Percentiles rank a stretch among this genome's conserved stretches.
Evolutionary conservation across 768 basidiomycete species (phyloP).

Genomic region (Calocera cornea): DNA sequence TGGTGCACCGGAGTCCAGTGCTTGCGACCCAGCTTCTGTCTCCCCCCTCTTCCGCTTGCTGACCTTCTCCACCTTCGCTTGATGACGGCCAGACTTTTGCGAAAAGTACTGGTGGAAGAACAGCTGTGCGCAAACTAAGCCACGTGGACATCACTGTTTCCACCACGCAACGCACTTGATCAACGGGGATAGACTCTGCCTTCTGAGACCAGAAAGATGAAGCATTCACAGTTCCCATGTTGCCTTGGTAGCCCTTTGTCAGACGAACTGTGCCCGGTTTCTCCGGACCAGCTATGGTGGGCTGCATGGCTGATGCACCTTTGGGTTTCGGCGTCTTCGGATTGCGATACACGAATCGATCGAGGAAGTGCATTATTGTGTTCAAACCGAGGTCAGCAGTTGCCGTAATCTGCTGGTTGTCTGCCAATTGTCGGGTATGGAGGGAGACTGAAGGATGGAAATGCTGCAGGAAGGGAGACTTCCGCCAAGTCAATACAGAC

Average conservation of each 20-base stretch:
- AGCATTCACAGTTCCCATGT: slow-evolving; percentile 50
- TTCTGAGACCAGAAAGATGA: slow-evolving; percentile 57
- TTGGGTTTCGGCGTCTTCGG: slow-evolving; percentile 61
- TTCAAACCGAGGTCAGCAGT: slow-evolving; percentile 82
- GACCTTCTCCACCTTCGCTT: slow-evolving; percentile 35
- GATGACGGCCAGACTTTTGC: slow-evolving; percentile 46
- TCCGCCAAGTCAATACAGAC: neutral
- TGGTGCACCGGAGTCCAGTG: slow-evolving; percentile 22
- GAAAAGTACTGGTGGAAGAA: slow-evolving; percentile 90
- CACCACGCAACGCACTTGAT: slow-evolving; percentile 46
- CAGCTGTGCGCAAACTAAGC: slow-evolving; percentile 38
- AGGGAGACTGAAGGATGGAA: slow-evolving; percentile 84
- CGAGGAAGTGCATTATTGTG: slow-evolving; percentile 88
- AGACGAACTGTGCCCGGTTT: slow-evolving; percentile 29
- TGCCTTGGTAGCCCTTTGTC: slow-evolving; percentile 57
- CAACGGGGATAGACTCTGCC: slow-evolving; percentile 63
- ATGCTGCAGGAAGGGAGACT: slow-evolving; percentile 72
- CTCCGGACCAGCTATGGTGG: slow-evolving; percentile 23
- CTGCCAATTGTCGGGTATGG: slow-evolving; percentile 70
- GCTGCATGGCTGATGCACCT: slow-evolving; percentile 92
- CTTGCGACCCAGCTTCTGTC: slow-evolving; percentile 21
- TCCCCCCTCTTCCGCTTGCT: slow-evolving; percentile 33
- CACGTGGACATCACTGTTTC: slow-evolving; percentile 2
- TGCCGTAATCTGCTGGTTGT: slow-evolving; percentile 58
- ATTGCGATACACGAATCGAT: slow-evolving; percentile 94